Base-by-base conservation (phyloP, 148 eudicot genomes). In the Polygonum aviculare region DNA sequence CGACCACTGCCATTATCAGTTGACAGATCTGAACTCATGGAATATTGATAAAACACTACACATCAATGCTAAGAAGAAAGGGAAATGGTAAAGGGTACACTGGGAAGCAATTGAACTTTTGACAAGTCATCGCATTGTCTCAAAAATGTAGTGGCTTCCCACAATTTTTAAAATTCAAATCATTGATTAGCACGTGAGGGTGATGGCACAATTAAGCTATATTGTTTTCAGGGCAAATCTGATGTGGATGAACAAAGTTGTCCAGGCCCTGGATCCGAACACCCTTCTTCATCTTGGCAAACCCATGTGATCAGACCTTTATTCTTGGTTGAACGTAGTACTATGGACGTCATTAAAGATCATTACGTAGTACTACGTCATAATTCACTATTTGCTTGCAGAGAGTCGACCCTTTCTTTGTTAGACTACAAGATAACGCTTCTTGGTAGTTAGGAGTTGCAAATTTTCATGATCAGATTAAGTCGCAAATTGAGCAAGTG, bases 151-250 rank as follows among this genome's bases (percentile, higher is more conserved):
- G 36, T 3, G 12, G 21, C 12, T 65, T 5, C 4, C 40, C 67
- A 60, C 11, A 60, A 1, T 59, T 60, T 60, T 33, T n/a, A 35
- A 15, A 65, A 35, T 65, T 35, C 36, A 12, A 12, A 35, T 3
- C 19, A 35, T 7, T 65, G 70, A 35, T 60, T 60, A 65, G 44
- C 40, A 33, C 15, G 70, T 65, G 70, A 65, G 9, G 71, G 33
- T 65, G 71, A 65, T 65, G 71, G 36, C 71, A 65, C 44, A 35
- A 9, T 33, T 65, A 19, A 14, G 41, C n/a, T 15, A 44, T n/a
- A 31, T 35, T 59, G 67, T 74, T 75, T 72, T 71, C 59, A 35
- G 49, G 72, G 50, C 72, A 35, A n/a, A 65, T 60, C n/a, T 40
- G 35, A 67, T 26, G 31, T 26, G 31, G 31, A 26, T 26, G 31